These are phyloP conservation scores for Saururus chinensis DNA, from an alignment of 164 flowering plant genomes.

Conservation along the genomic window DNA sequence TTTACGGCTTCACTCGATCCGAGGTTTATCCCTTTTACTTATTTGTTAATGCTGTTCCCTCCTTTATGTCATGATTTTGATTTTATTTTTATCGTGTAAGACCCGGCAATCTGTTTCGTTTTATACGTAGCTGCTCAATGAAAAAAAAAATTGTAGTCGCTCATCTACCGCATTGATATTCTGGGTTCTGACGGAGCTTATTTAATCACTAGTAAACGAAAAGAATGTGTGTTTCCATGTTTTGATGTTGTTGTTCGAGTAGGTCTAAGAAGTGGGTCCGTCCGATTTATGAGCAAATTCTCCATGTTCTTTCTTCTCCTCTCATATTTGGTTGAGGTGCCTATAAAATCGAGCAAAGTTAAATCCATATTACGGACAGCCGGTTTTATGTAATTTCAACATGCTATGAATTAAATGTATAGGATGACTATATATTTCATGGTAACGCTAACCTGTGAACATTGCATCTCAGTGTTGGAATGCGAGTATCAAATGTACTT, in stretches of 20 bases:
- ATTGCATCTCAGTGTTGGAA: not conserved
- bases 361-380: too few relatives aligned
- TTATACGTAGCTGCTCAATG: too few relatives aligned
- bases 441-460: not conserved
- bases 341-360: too few relatives aligned
- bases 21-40: not conserved
- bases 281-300: too few relatives aligned
- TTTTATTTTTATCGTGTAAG: not conserved
- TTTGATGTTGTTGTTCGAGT: too few relatives aligned
- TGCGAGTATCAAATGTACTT: not conserved
- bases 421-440: not conserved
- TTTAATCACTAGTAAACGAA: too few relatives aligned
- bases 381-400: not conserved
- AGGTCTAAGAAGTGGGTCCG: too few relatives aligned
- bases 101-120: not conserved
- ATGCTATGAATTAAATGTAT: not conserved
- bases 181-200: too few relatives aligned
- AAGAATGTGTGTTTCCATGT: too few relatives aligned
- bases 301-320: too few relatives aligned
- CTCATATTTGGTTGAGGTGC: too few relatives aligned
- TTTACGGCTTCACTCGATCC: not conserved
- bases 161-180: too few relatives aligned
- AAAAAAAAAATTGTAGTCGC: not conserved
- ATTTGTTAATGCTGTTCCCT: not conserved
- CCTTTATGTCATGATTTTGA: not conserved